Evolutionary conservation across 768 basidiomycete genomes (phyloP).

Genomic region (Lanmaoa pseudosensibilis): DNA sequence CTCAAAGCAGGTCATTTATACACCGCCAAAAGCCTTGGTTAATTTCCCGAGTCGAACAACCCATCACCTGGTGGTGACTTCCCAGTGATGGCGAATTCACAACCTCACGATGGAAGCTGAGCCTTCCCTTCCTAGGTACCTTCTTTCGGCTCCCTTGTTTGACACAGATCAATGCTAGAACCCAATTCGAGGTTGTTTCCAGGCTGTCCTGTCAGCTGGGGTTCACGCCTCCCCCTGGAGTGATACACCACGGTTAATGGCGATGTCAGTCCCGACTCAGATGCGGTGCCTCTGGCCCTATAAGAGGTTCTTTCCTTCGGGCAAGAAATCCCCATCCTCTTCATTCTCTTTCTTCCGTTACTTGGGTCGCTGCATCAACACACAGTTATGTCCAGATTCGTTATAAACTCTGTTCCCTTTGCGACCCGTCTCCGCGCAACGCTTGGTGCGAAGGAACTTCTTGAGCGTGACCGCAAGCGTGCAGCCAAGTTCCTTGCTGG

Average conservation of each 20-base stretch:
- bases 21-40: background rate
- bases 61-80: background rate
- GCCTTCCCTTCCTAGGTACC: background rate
- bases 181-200: background rate
- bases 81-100: background rate
- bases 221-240: background rate
- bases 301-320: constrained; percentile 15
- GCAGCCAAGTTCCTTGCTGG: constrained; percentile 57
- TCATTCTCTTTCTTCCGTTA: background rate
- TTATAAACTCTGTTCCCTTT: constrained; percentile 46
- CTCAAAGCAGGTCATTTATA: background rate
- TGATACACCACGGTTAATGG: background rate
- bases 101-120: background rate
- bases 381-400: constrained; percentile 37
- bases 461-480: constrained; percentile 53
- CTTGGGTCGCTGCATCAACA: background rate
- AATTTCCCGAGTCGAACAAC: background rate
- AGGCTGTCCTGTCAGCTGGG: background rate
- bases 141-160: background rate
- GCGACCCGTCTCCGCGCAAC: constrained; percentile 39
- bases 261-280: background rate
- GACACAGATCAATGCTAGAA: background rate
- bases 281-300: constrained; percentile 7
- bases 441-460: constrained; percentile 46
- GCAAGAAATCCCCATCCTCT: background rate